A percentile compares a stretch with the other conserved stretches of the same genome.
These are phyloP conservation scores for Apiotrichum laibachii DNA, from an alignment of 1,284 basidiomycete genomes.

Conservation along the genomic window DNA sequence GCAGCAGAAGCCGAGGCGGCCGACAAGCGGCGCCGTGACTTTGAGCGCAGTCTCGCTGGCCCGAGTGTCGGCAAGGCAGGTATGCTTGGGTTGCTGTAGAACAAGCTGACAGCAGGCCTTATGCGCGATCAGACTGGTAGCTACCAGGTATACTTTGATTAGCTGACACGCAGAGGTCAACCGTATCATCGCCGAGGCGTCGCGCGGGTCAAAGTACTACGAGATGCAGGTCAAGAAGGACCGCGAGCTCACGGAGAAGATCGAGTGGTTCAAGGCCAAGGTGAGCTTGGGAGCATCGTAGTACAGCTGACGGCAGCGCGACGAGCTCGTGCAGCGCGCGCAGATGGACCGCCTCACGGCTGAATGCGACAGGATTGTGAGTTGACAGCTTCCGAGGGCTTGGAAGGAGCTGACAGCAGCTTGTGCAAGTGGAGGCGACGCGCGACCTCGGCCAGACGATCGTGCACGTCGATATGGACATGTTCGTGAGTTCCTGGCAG, in stretches of 20 bases:
- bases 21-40: constrained; percentile 35
- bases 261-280: constrained; percentile 44
- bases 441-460: constrained; percentile 79
- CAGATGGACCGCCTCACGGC: constrained; percentile 38
- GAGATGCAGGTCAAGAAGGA: constrained; percentile 49
- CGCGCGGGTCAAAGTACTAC: constrained; percentile 52
- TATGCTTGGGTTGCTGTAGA: neutral
- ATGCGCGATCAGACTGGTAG: constrained; percentile 47
- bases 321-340: neutral
- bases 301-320: neutral
- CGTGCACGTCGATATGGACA: constrained; percentile 51
- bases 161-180: constrained; percentile 42
- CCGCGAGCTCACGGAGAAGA: constrained; percentile 46
- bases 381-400: constrained; percentile 4
- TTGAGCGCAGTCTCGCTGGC: constrained; percentile 50
- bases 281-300: constrained; percentile 20
- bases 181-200: constrained; percentile 50
- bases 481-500: constrained; percentile 35
- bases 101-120: constrained; percentile 32
- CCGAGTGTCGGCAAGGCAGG: constrained; percentile 51
- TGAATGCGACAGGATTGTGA: constrained; percentile 48
- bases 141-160: neutral
- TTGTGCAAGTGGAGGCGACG: constrained; percentile 69
- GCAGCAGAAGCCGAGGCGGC: constrained; percentile 2
- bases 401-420: constrained; percentile 51